Conservation (phyloP, 208 protist genomes). For the Trypanosoma cruzi region DNA sequence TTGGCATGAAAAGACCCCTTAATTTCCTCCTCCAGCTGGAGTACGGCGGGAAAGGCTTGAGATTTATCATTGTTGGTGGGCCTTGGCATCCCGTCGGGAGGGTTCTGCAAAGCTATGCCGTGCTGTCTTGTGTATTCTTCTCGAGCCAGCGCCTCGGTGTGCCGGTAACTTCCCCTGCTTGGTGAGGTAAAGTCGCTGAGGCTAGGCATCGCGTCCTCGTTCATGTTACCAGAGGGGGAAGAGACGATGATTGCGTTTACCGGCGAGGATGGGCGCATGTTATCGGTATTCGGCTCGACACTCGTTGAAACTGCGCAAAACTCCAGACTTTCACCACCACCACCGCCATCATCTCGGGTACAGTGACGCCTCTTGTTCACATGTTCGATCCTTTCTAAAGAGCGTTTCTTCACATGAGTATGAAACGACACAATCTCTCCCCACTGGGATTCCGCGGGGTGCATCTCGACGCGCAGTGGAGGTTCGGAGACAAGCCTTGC, state of each 20-base stretch:
- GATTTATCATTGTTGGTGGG: background rate
- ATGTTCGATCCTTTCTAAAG: background rate
- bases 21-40: background rate
- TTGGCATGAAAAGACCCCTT: background rate
- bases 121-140: background rate
- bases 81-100: background rate
- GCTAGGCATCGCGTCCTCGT: constrained; percentile 9
- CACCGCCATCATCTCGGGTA: background rate
- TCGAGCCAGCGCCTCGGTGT: background rate
- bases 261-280: background rate
- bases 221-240: constrained; percentile 3
- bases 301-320: background rate
- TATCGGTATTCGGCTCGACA: background rate
- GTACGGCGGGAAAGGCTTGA: background rate
- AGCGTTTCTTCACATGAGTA: background rate
- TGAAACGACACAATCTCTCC: background rate
- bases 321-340: background rate
- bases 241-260: constrained; percentile 14
- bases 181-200: constrained; percentile 21
- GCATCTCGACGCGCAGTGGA: constrained; percentile 15
- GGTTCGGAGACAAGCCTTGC: background rate
- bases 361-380: background rate
- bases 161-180: constrained; percentile 10
- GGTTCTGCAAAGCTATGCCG: background rate
- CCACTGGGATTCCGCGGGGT: background rate